Percentiles rank a stretch among this genome's conserved stretches.
Evolutionary conservation across 768 basidiomycete genomes (phyloP).

Genomic region (Collybia mongolica): DNA sequence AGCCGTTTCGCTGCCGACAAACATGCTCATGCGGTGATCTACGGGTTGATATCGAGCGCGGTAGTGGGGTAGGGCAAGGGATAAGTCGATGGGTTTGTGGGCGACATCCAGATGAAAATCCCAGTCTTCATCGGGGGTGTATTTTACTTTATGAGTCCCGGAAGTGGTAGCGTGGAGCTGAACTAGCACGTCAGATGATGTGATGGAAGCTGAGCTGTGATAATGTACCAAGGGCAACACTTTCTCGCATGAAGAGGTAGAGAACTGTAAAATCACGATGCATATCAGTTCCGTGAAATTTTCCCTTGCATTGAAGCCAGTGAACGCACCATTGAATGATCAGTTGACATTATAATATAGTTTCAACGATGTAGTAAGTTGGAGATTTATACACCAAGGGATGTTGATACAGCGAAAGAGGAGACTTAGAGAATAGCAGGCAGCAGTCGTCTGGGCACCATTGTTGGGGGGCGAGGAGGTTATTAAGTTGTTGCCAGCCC

Average conservation of each 20-base stretch:
- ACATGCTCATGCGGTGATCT: slow-evolving; percentile 72
- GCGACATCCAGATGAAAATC: slow-evolving; percentile 62
- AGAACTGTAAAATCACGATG: slow-evolving; percentile 9
- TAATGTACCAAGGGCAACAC: slow-evolving; percentile 14
- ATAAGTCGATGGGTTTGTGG: slow-evolving; percentile 55
- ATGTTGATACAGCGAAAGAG: background rate
- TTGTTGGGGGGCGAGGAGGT: slow-evolving; percentile 10
- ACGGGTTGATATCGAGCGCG: slow-evolving; percentile 73
- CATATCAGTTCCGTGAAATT: slow-evolving; percentile 5
- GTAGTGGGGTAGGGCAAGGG: slow-evolving; percentile 74
- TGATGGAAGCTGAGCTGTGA: background rate
- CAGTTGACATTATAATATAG: slow-evolving; percentile 29
- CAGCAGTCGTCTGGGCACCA: slow-evolving; percentile 6
- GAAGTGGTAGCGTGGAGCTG: slow-evolving; percentile 22
- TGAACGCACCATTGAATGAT: slow-evolving; percentile 35
- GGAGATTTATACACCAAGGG: background rate
- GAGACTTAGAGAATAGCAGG: background rate
- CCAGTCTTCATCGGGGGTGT: slow-evolving; percentile 57
- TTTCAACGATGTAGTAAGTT: background rate
- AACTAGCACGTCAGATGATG: slow-evolving; percentile 8
- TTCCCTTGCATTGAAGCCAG: background rate
- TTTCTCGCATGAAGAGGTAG: slow-evolving; percentile 13
- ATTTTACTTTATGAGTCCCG: slow-evolving; percentile 67
- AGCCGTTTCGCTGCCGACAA: slow-evolving; percentile 47
- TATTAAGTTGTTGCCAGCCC: slow-evolving; percentile 15